phyloP scores from a whole-genome alignment of 106 monocot genomes.

The Allium sativum region DNA sequence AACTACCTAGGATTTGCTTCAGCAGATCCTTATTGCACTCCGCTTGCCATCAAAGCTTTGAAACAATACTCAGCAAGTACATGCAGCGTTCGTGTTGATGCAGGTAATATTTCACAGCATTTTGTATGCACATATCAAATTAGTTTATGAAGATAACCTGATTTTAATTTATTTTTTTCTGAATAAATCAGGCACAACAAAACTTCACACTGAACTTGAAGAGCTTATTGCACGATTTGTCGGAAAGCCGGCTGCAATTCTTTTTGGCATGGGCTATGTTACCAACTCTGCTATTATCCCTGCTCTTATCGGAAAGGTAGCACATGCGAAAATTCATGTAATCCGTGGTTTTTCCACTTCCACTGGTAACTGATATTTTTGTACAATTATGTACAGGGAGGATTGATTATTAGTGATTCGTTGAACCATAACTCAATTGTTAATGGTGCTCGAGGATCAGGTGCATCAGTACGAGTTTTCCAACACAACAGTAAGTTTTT shows the following conservation, averaged over 20 bases:
- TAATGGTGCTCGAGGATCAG: slow-evolving; percentile 93
- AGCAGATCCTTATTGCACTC: slow-evolving; percentile 92
- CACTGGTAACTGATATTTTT: background rate
- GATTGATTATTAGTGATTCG: slow-evolving; percentile 88
- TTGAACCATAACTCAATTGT: slow-evolving; percentile 99
- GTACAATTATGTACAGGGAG: slow-evolving; percentile 36
- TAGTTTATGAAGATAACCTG: background rate
- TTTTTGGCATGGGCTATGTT: slow-evolving; percentile 98
- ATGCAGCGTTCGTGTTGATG: slow-evolving; percentile 83
- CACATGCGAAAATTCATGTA: too few relatives aligned
- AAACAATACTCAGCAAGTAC: slow-evolving; percentile 85
- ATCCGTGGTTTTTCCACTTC: too few relatives aligned
- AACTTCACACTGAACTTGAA: slow-evolving; percentile 75
- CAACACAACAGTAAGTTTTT: slow-evolving; percentile 81
- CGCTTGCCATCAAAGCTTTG: slow-evolving; percentile 73
- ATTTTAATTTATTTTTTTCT: background rate
- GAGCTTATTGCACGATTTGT: slow-evolving; percentile 87
- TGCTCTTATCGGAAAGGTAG: slow-evolving; percentile 68
- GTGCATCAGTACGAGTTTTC: slow-evolving; percentile 84
- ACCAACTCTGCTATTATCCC: slow-evolving; percentile 96
- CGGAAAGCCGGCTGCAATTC: slow-evolving; percentile 73
- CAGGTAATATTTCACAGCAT: slow-evolving; percentile 22
- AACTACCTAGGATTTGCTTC: slow-evolving; percentile 97
- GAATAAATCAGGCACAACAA: slow-evolving; percentile 62
- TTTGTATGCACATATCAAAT: background rate